Evolutionary conservation across 441 rosid genomes (phyloP).

Genomic region (Gossypium trilobum): DNA sequence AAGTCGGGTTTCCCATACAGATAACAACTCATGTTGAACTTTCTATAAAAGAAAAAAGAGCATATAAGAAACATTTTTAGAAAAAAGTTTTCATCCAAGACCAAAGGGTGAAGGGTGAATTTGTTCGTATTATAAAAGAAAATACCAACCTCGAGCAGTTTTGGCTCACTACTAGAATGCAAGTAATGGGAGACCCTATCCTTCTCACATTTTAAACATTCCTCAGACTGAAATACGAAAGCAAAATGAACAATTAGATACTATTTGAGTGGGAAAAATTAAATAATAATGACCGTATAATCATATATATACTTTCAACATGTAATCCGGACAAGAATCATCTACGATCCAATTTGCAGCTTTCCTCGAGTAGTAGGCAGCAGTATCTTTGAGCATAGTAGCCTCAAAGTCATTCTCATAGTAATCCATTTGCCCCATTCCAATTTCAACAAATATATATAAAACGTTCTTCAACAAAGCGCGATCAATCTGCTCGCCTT

Average conservation of each 20-base stretch:
- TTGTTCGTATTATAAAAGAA: background rate
- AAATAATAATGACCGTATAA: background rate
- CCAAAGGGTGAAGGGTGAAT: too few relatives aligned
- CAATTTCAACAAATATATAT: slow-evolving; percentile 28
- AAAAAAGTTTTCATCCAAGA: background rate
- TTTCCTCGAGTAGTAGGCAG: slow-evolving; percentile 37
- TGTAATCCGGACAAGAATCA: slow-evolving; percentile 41
- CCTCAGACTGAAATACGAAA: slow-evolving; percentile 27
- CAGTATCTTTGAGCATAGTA: slow-evolving; percentile 35
- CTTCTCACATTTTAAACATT: slow-evolving; percentile 36
- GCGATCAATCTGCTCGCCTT: slow-evolving; percentile 40
- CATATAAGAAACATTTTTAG: background rate
- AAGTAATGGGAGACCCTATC: slow-evolving; percentile 38
- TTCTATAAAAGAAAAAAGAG: slow-evolving; percentile 19
- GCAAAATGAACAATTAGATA: slow-evolving; percentile 9
- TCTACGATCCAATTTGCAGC: slow-evolving; percentile 39
- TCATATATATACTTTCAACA: slow-evolving; percentile 25
- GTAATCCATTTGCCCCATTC: slow-evolving; percentile 17
- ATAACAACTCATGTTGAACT: slow-evolving; percentile 33
- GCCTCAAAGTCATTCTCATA: slow-evolving; percentile 38
- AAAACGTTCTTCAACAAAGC: slow-evolving; percentile 37
- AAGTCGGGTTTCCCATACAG: slow-evolving; percentile 34
- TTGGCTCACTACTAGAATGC: slow-evolving; percentile 37
- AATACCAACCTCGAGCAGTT: slow-evolving; percentile 34
- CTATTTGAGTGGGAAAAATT: background rate